A percentile compares a stretch with the other conserved stretches of the same genome.
Evolutionary conservation across 2,329 filamentous ascomycete species (phyloP).

Genomic region (Fusarium decemcellulare): DNA sequence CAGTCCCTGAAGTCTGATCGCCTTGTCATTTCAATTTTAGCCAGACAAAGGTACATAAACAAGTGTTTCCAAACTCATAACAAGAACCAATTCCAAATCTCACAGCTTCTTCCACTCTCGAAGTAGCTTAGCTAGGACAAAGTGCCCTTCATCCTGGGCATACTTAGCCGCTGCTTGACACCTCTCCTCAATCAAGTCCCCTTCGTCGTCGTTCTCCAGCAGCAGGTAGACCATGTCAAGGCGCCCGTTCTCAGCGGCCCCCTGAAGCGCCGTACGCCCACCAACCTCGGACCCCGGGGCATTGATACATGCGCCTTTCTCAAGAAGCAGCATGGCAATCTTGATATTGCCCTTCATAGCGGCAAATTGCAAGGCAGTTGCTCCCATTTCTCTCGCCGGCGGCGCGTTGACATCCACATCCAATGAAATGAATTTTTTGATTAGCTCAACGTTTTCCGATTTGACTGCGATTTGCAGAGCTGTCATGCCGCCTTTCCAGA

Average conservation of each 20-base stretch:
- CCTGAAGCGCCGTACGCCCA: not conserved
- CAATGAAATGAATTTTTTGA: not conserved
- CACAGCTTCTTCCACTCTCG: no score
- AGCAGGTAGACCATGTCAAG: not conserved
- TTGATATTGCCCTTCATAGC: not conserved
- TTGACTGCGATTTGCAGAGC: no score
- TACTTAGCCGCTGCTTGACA: not conserved
- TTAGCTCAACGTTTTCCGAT: no score
- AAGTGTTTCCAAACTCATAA: no score
- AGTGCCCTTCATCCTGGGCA: not conserved
- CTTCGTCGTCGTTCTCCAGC: not conserved
- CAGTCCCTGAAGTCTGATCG: no score
- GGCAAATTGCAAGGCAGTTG: not conserved
- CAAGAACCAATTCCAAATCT: no score
- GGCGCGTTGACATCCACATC: not conserved
- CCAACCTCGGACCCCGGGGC: fast-evolving
- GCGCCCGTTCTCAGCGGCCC: not conserved
- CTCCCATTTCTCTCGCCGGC: not conserved
- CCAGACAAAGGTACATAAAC: no score
- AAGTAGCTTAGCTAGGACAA: fast-evolving
- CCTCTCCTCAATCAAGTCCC: not conserved
- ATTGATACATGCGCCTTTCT: not conserved
- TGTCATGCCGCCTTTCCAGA: no score
- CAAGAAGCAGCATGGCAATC: not conserved
- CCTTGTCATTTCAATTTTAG: no score